Evolutionary conservation across 2,329 filamentous ascomycete species (phyloP).

Genomic region (Knufia petricola): DNA sequence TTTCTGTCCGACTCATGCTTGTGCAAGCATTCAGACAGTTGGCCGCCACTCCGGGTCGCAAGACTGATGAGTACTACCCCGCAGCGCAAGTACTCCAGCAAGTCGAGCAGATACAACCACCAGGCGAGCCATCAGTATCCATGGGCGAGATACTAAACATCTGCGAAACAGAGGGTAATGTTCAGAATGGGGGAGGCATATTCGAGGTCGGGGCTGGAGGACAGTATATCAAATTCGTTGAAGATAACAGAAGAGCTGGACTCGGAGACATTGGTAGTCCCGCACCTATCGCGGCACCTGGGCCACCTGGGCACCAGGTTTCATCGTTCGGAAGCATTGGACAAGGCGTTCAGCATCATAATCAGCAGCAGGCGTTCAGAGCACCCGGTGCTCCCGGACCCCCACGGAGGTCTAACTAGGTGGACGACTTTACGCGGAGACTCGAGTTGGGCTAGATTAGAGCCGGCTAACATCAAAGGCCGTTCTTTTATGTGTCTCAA

Average conservation of each 20-base stretch:
- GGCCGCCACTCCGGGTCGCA: constrained; percentile 30
- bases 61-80: constrained; percentile 58
- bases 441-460: background rate
- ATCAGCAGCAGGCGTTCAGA: constrained; percentile 5
- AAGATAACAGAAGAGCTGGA: constrained; percentile 40
- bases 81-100: constrained; percentile 54
- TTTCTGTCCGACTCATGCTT: constrained; percentile 62
- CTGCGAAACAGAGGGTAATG: constrained; percentile 82
- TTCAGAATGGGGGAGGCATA: constrained; percentile 78
- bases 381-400: constrained; percentile 1
- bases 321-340: constrained; percentile 31
- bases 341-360: constrained; percentile 21
- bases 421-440: no score
- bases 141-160: constrained; percentile 68
- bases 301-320: constrained; percentile 25
- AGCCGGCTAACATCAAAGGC: no score
- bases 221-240: constrained; percentile 41
- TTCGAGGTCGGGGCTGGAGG: constrained; percentile 57
- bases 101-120: constrained; percentile 50
- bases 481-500: no score
- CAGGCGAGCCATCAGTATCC: constrained; percentile 47
- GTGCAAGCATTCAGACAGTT: constrained; percentile 66
- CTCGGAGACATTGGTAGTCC: constrained; percentile 63
- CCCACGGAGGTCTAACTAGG: background rate
- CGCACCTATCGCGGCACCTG: constrained; percentile 37